A percentile compares a stretch with the other conserved stretches of the same genome.
These are phyloP conservation scores for Cladobotryum mycophilum DNA, from an alignment of 2,329 filamentous ascomycete genomes.

Conservation along the genomic window DNA sequence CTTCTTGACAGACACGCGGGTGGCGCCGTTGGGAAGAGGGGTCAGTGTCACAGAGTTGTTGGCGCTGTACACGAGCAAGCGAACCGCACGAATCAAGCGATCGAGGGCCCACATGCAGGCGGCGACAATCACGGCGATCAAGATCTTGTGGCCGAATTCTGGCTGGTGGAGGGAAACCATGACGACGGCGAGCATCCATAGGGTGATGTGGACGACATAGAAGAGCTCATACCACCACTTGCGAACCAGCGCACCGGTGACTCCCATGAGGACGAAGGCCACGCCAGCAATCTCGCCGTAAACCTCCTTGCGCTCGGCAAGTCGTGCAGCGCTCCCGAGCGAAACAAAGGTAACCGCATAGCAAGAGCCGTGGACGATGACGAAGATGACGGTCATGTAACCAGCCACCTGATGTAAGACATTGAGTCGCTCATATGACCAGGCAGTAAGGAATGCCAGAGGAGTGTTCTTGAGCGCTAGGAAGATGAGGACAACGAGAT, in stretches of 20 bases:
- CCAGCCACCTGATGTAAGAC: slow-evolving; percentile 50
- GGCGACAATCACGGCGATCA: slow-evolving; percentile 37
- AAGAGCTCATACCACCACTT: slow-evolving; percentile 50
- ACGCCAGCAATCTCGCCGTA: slow-evolving; percentile 43
- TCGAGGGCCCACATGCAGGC: slow-evolving; percentile 46
- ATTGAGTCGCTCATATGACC: slow-evolving; percentile 55
- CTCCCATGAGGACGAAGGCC: slow-evolving; percentile 38
- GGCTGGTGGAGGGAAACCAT: slow-evolving; percentile 48
- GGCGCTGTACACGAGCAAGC: slow-evolving; percentile 38
- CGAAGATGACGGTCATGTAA: slow-evolving; percentile 39
- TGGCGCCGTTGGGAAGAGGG: slow-evolving; percentile 48
- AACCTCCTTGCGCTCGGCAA: slow-evolving; percentile 35
- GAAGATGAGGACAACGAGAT: slow-evolving; percentile 47
- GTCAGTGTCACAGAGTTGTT: slow-evolving; percentile 49
- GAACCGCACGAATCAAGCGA: slow-evolving; percentile 40
- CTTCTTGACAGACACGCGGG: slow-evolving; percentile 48
- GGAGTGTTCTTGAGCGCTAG: slow-evolving; percentile 55
- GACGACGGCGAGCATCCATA: slow-evolving; percentile 43
- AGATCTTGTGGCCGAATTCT: slow-evolving; percentile 32
- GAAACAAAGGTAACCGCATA: slow-evolving; percentile 37
- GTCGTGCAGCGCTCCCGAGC: slow-evolving; percentile 19
- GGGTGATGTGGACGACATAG: slow-evolving; percentile 45
- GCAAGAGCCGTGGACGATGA: slow-evolving; percentile 40
- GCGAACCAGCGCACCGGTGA: slow-evolving; percentile 38
- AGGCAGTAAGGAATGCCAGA: slow-evolving; percentile 44